Conservation (phyloP, 225 moss, liverwort and hornwort genomes). For the Straminergon stramineum region DNA sequence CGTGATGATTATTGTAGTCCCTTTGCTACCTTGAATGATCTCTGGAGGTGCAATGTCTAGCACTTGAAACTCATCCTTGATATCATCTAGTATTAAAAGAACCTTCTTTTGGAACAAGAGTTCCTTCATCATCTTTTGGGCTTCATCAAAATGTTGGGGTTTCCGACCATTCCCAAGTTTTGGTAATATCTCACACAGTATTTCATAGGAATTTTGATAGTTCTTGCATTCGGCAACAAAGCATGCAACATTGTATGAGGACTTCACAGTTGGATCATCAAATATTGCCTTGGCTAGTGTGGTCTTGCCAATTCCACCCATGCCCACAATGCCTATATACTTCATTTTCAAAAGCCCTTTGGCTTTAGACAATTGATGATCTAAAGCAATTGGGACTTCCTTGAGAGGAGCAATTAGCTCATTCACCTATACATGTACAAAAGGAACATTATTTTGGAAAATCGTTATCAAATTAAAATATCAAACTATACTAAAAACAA, state of each 20-base stretch:
- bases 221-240: neutral
- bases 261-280: fast-evolving
- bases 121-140: neutral
- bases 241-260: neutral
- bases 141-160: fast-evolving
- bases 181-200: neutral
- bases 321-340: neutral
- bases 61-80: neutral
- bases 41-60: neutral
- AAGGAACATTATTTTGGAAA: neutral
- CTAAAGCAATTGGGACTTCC: neutral
- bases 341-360: neutral
- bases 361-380: neutral
- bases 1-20: neutral
- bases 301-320: neutral
- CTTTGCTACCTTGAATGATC: neutral
- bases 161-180: fast-evolving
- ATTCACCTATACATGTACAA: neutral
- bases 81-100: neutral
- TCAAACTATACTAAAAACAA: neutral
- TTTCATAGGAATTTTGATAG: neutral
- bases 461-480: neutral
- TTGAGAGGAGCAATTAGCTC: neutral
- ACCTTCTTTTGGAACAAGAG: neutral
- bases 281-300: neutral